phyloP scores from a whole-genome alignment of 768 basidiomycete genomes.

The Dacryopinax primogenitus region DNA sequence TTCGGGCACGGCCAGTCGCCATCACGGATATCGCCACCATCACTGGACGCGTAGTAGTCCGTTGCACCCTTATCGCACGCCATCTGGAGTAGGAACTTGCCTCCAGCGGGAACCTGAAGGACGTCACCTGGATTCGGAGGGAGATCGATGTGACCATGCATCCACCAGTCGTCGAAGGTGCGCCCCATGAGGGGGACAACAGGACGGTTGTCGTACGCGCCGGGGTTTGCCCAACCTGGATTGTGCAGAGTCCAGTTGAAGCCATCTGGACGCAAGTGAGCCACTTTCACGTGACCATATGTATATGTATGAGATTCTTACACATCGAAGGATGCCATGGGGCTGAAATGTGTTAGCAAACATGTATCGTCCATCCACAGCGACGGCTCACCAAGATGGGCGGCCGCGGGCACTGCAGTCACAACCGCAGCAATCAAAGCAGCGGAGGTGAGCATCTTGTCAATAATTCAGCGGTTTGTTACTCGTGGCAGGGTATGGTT shows the following conservation, averaged over 20 bases:
- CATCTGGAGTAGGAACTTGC: slow-evolving; percentile 41
- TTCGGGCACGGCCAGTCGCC: background rate
- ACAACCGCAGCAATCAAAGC: background rate
- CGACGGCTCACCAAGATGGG: background rate
- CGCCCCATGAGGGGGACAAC: slow-evolving; percentile 31
- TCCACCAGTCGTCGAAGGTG: slow-evolving; percentile 32
- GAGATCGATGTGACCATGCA: slow-evolving; percentile 35
- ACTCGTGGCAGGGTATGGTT: background rate
- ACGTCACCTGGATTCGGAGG: slow-evolving; percentile 47
- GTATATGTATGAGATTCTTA: background rate
- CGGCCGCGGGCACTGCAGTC: background rate
- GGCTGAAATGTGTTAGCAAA: background rate
- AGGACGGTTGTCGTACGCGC: slow-evolving; percentile 47
- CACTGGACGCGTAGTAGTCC: slow-evolving; percentile 31
- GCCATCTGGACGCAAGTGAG: background rate
- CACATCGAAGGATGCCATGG: background rate
- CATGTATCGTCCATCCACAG: background rate
- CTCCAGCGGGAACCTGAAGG: slow-evolving; percentile 49
- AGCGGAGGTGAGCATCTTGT: background rate
- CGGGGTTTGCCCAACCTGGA: background rate
- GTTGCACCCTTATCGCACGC: slow-evolving; percentile 51
- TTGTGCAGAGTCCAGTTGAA: slow-evolving; percentile 4
- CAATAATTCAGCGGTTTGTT: no score
- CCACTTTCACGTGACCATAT: background rate
- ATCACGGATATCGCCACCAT: background rate